Percentiles rank a stretch among this genome's conserved stretches.
Evolutionary conservation across 768 basidiomycete species (phyloP).

Genomic region (Mycena maculata): DNA sequence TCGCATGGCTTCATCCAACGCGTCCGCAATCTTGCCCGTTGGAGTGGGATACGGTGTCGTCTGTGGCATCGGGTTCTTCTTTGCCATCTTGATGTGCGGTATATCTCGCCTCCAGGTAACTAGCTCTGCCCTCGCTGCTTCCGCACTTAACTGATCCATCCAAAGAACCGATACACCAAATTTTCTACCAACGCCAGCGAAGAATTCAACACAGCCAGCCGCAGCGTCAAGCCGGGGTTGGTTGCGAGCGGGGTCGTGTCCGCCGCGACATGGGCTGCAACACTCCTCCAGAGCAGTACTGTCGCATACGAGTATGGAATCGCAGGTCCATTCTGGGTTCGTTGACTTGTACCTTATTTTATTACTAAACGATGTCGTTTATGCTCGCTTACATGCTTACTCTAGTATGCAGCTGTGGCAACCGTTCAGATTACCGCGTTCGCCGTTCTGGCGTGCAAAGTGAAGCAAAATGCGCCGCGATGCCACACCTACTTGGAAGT

Average conservation of each 20-base stretch:
- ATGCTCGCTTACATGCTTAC: neutral
- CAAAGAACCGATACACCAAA: slow-evolving; percentile 17
- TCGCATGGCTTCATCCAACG: slow-evolving; percentile 3
- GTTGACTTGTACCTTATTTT: neutral
- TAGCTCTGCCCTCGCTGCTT: neutral
- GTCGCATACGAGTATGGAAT: slow-evolving; percentile 64
- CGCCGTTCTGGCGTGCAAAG: slow-evolving; percentile 63
- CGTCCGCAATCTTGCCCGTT: slow-evolving; percentile 2
- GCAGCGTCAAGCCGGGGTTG: slow-evolving; percentile 26
- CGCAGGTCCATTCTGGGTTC: slow-evolving; percentile 60
- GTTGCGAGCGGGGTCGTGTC: slow-evolving; percentile 25
- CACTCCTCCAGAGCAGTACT: slow-evolving; percentile 64
- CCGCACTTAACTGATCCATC: neutral
- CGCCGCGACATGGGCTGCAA: slow-evolving; percentile 70
- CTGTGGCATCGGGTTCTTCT: slow-evolving; percentile 23
- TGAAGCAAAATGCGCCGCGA: slow-evolving; percentile 70
- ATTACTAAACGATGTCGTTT: no score
- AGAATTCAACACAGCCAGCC: slow-evolving; percentile 28
- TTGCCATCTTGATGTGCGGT: slow-evolving; percentile 7
- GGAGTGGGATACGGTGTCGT: slow-evolving; percentile 23
- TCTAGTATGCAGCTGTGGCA: slow-evolving; percentile 63
- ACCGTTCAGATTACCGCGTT: slow-evolving; percentile 67
- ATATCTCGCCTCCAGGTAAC: slow-evolving; percentile 14
- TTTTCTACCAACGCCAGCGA: slow-evolving; percentile 10
- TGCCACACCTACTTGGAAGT: slow-evolving; percentile 72